Evolutionary conservation across 768 basidiomycete species (phyloP).

Genomic region (Kwoniella sp.): DNA sequence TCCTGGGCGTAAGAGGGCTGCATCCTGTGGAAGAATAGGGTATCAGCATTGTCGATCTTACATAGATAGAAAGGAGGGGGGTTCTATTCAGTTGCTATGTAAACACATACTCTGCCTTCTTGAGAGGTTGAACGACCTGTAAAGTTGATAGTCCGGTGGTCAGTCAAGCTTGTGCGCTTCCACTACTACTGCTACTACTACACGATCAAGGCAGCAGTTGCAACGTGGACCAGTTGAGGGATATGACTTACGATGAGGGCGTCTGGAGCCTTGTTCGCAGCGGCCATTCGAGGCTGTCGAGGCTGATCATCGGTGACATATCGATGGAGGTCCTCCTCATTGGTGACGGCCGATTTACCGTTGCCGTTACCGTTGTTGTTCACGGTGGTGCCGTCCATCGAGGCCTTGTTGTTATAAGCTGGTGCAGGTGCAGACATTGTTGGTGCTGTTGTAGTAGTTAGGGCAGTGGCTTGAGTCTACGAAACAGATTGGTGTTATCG

Average conservation of each 20-base stretch:
- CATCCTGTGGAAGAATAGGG: constrained; percentile 32
- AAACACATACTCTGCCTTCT: constrained; percentile 44
- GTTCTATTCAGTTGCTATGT: too few species aligned
- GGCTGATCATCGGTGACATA: constrained; percentile 50
- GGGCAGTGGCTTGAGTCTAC: not conserved
- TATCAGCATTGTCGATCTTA: not conserved
- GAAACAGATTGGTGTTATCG: not conserved
- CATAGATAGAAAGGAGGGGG: not conserved
- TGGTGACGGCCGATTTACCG: not conserved
- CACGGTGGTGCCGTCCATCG: constrained; percentile 41
- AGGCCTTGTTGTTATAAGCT: constrained; percentile 32
- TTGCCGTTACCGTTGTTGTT: constrained; percentile 24
- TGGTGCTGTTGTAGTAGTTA: not conserved
- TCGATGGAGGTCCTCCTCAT: constrained; percentile 46
- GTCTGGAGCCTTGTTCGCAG: not conserved
- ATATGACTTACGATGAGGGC: constrained; percentile 31
- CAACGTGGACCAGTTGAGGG: not conserved
- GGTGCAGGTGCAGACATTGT: constrained; percentile 44
- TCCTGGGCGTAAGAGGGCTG: constrained; percentile 93
- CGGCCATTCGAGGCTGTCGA: constrained; percentile 30
- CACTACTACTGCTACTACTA: too few species aligned
- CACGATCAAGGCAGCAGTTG: too few species aligned
- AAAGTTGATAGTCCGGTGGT: not conserved
- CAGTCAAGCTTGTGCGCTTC: too few species aligned
- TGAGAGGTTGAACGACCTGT: constrained; percentile 51